These are phyloP conservation scores for Pichia gijzeniarum DNA, from an alignment of 805 yeast species.

Conservation along the genomic window DNA sequence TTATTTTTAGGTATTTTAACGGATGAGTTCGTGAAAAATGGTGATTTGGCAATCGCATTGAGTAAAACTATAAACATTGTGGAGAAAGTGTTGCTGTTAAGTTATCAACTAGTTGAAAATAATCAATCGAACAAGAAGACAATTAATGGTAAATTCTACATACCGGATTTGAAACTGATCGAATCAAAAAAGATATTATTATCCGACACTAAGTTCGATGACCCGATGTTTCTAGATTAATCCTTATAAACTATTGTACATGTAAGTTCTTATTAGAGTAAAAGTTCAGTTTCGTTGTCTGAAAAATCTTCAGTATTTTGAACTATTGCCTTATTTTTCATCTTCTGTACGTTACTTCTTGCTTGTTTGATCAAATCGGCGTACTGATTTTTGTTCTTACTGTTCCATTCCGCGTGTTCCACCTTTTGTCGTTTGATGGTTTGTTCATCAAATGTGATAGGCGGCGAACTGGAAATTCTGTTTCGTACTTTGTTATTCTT, in stretches of 20 bases:
- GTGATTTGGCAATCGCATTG: slow-evolving; percentile 30
- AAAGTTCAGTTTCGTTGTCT: not conserved
- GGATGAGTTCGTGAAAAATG: slow-evolving; percentile 37
- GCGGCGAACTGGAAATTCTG: slow-evolving; percentile 1
- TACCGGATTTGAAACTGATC: slow-evolving; percentile 40
- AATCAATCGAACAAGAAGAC: slow-evolving; percentile 3
- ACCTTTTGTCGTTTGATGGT: slow-evolving; percentile 31
- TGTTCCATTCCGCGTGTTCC: slow-evolving; percentile 21
- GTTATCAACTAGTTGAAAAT: slow-evolving; percentile 27
- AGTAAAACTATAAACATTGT: slow-evolving; percentile 36
- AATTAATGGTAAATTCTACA: slow-evolving; percentile 19
- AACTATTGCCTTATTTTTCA: not conserved
- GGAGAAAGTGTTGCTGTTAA: slow-evolving; percentile 36
- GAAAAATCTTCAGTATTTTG: not conserved
- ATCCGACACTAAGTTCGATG: not conserved
- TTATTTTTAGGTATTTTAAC: slow-evolving; percentile 57
- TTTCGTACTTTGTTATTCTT: slow-evolving; percentile 5
- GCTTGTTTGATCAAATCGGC: slow-evolving; percentile 24
- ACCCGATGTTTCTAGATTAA: not conserved
- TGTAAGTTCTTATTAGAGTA: not conserved
- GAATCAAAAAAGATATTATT: slow-evolving; percentile 34
- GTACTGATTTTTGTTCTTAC: slow-evolving; percentile 21
- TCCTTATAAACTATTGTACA: not conserved
- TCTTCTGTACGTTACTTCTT: slow-evolving; percentile 6
- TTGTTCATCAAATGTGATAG: slow-evolving; percentile 13